Base-by-base conservation (phyloP, 768 basidiomycete genomes). In the Ramaria sp. region DNA sequence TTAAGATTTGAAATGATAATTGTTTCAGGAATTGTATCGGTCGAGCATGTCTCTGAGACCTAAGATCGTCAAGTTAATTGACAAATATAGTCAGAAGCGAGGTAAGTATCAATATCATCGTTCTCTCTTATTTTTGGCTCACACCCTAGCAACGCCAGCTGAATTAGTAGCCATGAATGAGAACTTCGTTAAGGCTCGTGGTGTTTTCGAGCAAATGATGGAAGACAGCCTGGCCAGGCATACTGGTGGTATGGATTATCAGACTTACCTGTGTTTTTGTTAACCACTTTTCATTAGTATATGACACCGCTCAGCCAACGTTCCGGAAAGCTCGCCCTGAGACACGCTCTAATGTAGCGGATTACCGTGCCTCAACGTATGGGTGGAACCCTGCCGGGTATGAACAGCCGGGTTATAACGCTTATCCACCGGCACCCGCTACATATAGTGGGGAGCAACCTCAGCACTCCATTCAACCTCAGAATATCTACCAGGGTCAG, bases 61-160 rank as follows among this genome's bases (percentile, higher is more conserved):
- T 7, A 94, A 92, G 76, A 95, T 98, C 61, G 93, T 96, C 60
- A 92, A 93, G 65, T 71, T 98, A 54, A 96, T 97, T 60, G 92
- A 96, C 68, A 96, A 93, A 73, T 97, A 97, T 66, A 92, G 87
- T 63, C 92, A 95, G 74, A 96, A 97, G 73, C 78, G 92, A 71
- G 79, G 77, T 80, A 54, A 53, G 70, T 31, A 39, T 38, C 54
- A 49, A 3, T 27, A 33, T 20, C 24, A 27, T 53, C 42, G 15
- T 37, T 24, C 12, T 7, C 17, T 54, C 15, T 17, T 20, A 7
- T 11, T 15, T 31, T 27, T 42, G 5, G 20, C 9, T 31, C 27
- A 39, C 51, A n/a, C n/a, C 46, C 30, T 17, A 47, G 4, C 33
- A 19, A n/a, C 9, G 30, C 34, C 62, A 95, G 94, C 93, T 57